These are phyloP conservation scores for peach (Prunus persica) DNA, from an alignment of 306 rosid species.

Conservation along the genomic window DNA sequence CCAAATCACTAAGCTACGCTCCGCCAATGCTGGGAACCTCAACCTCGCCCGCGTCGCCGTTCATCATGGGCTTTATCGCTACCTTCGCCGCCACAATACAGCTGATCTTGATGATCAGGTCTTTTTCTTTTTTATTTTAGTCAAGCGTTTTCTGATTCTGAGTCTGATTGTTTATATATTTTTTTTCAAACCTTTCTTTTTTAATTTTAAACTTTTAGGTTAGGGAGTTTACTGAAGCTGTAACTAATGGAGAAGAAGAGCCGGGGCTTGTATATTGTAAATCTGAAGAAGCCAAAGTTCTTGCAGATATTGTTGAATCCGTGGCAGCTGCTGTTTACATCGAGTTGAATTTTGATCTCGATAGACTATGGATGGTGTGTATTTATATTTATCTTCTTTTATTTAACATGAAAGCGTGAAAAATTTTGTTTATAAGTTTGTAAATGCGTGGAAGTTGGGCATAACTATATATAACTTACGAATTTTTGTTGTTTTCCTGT, in stretches of 20 bases:
- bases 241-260: conserved; percentile 33
- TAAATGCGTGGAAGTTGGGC: too few species aligned
- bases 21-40: conserved; percentile 82
- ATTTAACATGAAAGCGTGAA: not conserved
- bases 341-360: conserved; percentile 52
- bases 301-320: conserved; percentile 84
- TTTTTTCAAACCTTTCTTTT: too few species aligned
- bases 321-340: conserved; percentile 66
- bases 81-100: conserved; percentile 37
- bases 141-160: too few species aligned
- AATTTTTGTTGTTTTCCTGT: not conserved
- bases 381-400: not conserved
- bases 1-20: conserved; percentile 50
- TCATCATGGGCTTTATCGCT: conserved; percentile 38
- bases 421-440: not conserved
- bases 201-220: conserved; percentile 31
- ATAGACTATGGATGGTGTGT: conserved; percentile 66
- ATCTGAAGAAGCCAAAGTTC: conserved; percentile 71
- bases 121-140: not conserved
- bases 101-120: conserved; percentile 37
- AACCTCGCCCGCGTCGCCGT: conserved; percentile 81
- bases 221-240: conserved; percentile 44
- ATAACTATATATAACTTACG: not conserved
- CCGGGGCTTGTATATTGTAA: too few species aligned
- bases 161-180: too few species aligned